Conservation (phyloP, 208 protist genomes). For the Leishmania lainsoni region DNA sequence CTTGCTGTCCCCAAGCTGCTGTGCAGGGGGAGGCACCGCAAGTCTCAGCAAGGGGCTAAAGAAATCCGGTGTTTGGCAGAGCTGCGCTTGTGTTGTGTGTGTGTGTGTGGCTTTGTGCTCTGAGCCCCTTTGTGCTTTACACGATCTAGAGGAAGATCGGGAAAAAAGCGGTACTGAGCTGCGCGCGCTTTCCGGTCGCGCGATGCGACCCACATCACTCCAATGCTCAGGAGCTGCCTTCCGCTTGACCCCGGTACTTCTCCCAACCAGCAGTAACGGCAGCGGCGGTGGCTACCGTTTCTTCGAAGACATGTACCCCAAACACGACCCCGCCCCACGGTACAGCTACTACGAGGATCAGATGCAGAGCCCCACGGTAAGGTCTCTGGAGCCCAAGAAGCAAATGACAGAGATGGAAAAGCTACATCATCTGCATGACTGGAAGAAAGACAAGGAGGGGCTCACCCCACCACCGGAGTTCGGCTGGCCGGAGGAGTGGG, state of each 20-base stretch:
- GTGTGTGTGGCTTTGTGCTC: not conserved
- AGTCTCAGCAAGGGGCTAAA: not conserved
- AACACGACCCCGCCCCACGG: conserved; percentile 74
- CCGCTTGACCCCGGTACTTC: conserved; percentile 7
- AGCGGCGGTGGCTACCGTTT: conserved; percentile 69
- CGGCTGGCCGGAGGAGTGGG: conserved; percentile 90
- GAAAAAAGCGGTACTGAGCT: not conserved
- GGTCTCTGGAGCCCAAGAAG: conserved; percentile 63
- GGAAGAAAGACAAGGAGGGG: conserved; percentile 73
- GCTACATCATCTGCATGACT: conserved; percentile 78
- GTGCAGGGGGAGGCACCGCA: not conserved
- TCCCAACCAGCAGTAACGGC: conserved; percentile 2
- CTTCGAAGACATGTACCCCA: conserved; percentile 90
- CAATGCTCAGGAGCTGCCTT: conserved; percentile 5
- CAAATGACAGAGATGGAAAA: conserved; percentile 83
- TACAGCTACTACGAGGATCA: conserved; percentile 84
- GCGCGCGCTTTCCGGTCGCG: not conserved
- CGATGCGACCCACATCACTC: not conserved
- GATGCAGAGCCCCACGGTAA: conserved; percentile 43
- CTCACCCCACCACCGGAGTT: conserved; percentile 77
- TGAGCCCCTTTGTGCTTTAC: not conserved
- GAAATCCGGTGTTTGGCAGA: not conserved
- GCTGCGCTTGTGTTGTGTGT: not conserved
- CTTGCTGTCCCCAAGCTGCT: not conserved
- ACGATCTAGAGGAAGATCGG: not conserved